A percentile compares a stretch with the other conserved stretches of the same genome.
phyloP scores from a whole-genome alignment of 2,329 filamentous ascomycete species.

The Hysterium pulicare region DNA sequence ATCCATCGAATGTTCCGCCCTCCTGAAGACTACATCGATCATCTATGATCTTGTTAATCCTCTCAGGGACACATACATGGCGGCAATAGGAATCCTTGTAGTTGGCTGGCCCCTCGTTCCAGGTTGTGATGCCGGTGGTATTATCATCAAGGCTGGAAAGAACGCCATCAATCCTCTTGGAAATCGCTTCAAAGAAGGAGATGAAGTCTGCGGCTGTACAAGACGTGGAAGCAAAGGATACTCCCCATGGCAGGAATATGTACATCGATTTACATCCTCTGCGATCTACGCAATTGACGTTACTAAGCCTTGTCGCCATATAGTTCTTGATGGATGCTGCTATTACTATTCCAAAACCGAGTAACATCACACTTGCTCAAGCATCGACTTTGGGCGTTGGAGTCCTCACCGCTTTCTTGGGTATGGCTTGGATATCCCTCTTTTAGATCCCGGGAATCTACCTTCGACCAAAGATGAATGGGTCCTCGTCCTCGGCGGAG shows the following conservation, averaged over 20 bases:
- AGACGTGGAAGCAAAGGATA: slow-evolving; percentile 23
- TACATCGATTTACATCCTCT: too few species aligned
- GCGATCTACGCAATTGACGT: too few species aligned
- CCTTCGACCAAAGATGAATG: slow-evolving; percentile 23
- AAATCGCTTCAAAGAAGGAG: slow-evolving; percentile 27
- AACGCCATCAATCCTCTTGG: slow-evolving; percentile 18
- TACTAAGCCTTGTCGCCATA: slow-evolving; percentile 1
- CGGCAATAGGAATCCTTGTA: slow-evolving; percentile 23
- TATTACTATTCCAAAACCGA: slow-evolving; percentile 27
- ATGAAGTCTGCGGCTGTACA: slow-evolving; percentile 30
- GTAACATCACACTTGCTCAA: slow-evolving; percentile 23
- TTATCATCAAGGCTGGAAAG: slow-evolving; percentile 27
- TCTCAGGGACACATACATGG: slow-evolving; percentile 27
- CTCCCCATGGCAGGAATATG: slow-evolving; percentile 25
- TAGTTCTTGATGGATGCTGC: slow-evolving; percentile 30
- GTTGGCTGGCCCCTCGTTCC: slow-evolving; percentile 27
- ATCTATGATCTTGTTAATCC: too few species aligned
- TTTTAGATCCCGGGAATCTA: slow-evolving; percentile 13
- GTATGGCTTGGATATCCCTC: slow-evolving; percentile 9
- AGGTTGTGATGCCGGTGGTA: slow-evolving; percentile 26
- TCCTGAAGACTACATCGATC: too few species aligned
- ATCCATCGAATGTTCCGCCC: too few species aligned
- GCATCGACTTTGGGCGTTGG: slow-evolving; percentile 28
- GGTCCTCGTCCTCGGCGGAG: slow-evolving; percentile 32
- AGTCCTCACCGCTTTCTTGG: slow-evolving; percentile 13